These are phyloP conservation scores for Neopestalotiopsis clavispora DNA, from an alignment of 2,329 filamentous ascomycete genomes.

Conservation along the genomic window DNA sequence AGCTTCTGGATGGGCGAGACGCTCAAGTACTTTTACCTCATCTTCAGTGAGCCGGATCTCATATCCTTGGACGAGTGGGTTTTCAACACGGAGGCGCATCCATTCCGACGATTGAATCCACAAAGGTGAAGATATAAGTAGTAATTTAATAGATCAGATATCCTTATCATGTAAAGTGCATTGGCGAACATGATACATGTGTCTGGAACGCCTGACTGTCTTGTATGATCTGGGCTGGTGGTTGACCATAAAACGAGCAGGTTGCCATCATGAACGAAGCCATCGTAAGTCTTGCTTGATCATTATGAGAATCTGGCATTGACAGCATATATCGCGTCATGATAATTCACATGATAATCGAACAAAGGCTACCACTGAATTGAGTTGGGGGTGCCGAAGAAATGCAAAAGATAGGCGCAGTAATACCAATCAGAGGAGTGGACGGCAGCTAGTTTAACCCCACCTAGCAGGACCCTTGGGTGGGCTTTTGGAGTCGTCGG, in stretches of 20 bases:
- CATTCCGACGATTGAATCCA: slow-evolving; percentile 14
- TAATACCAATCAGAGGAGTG: slow-evolving; percentile 3
- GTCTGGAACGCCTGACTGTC: not conserved
- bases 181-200: not conserved
- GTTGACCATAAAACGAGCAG: no score
- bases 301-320: not conserved
- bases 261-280: no score
- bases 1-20: slow-evolving; percentile 24
- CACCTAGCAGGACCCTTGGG: not conserved
- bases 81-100: slow-evolving; percentile 23
- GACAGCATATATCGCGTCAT: not conserved
- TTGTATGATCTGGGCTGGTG: no score
- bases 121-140: not conserved
- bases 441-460: not conserved
- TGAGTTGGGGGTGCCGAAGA: not conserved
- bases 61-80: slow-evolving; percentile 20
- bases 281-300: not conserved
- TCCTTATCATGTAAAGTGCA: not conserved
- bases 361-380: not conserved
- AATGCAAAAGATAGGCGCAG: not conserved
- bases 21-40: slow-evolving; percentile 23
- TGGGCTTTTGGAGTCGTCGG: not conserved
- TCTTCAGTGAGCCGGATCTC: slow-evolving; percentile 21
- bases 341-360: not conserved
- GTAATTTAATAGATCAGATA: not conserved